Base-by-base conservation (phyloP, 257 asterid species). In the Scutellaria minor region DNA sequence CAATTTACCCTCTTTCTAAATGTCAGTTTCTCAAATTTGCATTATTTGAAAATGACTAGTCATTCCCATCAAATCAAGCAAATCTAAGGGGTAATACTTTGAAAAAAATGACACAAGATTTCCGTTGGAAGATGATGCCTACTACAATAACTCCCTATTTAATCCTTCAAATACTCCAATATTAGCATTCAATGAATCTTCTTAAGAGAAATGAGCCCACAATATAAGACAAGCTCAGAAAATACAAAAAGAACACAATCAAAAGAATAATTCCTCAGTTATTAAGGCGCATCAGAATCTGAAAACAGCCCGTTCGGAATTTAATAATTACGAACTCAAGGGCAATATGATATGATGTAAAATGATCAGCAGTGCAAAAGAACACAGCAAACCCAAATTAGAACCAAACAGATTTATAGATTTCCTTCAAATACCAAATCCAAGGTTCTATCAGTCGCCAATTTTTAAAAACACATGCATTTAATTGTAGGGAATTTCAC, bases 401-500 rank as follows among this genome's bases (percentile, higher is more conserved):
- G 65, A 41, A 48, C 52, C 66, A 14, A 42, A 27, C 15, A 51
- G 9, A 79, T 9, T n/a, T 42, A 39, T 66, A 31, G 57, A 68
- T 47, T 70, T 71, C 79, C 66, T 39, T 42, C 73, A 66, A 79
- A 48, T 70, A 55, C 24, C 46, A 66, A 65, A 48, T 64, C 72
- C 18, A 58, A 18, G 3, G 48, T 46, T 66, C 35, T 31, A 55
- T 27, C 40, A 40, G 63, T 68, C 44, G 31, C 62, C 52, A 71
- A 53, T 47, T 61, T 48, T 13, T 27, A 64, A 46, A 37, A 65
- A 44, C 48, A 73, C 14, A 15, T n/a, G 62, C 46, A 54, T 6
- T 15, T 9, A 6, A 61, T 2, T 10, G 22, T 0, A 60, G 45
- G 24, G 35, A 24, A 7, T 9, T 50, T 3, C 50, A 52, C 9